phyloP scores from a whole-genome alignment of 2,329 filamentous ascomycete genomes.

The Aspergillus sp. region DNA sequence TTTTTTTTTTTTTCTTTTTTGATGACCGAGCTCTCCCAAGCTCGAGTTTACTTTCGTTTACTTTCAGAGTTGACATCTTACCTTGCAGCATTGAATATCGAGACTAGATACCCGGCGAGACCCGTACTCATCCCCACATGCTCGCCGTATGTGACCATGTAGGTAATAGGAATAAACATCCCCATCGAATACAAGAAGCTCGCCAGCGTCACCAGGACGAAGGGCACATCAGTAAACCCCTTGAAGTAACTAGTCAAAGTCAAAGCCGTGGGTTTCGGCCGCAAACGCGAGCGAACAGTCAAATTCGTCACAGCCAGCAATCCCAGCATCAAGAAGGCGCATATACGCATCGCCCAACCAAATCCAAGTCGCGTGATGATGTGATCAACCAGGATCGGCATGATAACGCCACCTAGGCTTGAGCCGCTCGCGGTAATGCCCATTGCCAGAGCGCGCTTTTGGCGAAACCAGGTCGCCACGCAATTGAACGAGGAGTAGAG shows the following conservation, averaged over 20 bases:
- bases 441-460: slow-evolving; percentile 52
- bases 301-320: slow-evolving; percentile 53
- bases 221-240: not conserved
- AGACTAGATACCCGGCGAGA: not conserved
- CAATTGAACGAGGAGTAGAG: slow-evolving; percentile 20
- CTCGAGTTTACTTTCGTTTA: no score
- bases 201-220: slow-evolving; percentile 6
- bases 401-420: slow-evolving; percentile 57
- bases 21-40: no score
- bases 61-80: no score
- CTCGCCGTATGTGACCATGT: not conserved
- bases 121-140: not conserved
- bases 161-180: slow-evolving; percentile 20
- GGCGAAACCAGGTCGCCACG: slow-evolving; percentile 53
- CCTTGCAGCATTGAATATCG: slow-evolving; percentile 3
- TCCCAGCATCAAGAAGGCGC: slow-evolving; percentile 59
- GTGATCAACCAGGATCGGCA: slow-evolving; percentile 59
- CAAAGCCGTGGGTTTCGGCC: not conserved
- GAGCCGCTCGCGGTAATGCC: slow-evolving; percentile 56
- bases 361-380: slow-evolving; percentile 54
- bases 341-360: slow-evolving; percentile 55
- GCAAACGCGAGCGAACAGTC: slow-evolving; percentile 48
- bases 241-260: no score
- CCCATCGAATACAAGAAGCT: slow-evolving; percentile 18
- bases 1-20: no score